Evolutionary conservation across 2,329 filamentous ascomycete species (phyloP).

Genomic region (Cytospora piceae): DNA sequence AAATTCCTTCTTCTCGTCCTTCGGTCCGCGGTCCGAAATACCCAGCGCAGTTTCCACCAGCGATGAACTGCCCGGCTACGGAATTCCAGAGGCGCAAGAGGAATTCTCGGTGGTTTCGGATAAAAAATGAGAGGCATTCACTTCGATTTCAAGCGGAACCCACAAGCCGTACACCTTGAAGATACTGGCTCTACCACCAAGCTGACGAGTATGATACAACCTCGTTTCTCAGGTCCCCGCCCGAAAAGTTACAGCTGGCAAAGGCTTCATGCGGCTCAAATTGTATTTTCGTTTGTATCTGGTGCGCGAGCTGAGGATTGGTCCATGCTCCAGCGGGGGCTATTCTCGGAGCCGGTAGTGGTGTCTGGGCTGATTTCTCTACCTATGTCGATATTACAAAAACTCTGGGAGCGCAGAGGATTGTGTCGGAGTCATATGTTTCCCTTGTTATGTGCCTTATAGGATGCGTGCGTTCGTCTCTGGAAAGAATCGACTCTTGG

Average conservation of each 20-base stretch:
- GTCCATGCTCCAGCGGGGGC: conserved; percentile 2
- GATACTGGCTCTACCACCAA: conserved; percentile 16
- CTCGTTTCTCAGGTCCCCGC: conserved; percentile 15
- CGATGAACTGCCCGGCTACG: conserved; percentile 16
- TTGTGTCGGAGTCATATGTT: conserved; percentile 24
- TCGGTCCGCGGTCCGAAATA: conserved; percentile 25
- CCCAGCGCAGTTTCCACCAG: conserved; percentile 21
- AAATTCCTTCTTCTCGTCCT: conserved; percentile 21
- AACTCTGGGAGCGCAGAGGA: conserved; percentile 24
- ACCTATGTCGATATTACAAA: conserved; percentile 26
- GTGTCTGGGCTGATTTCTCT: conserved; percentile 16
- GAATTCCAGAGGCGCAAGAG: conserved; percentile 16
- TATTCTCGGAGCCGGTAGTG: conserved; percentile 17
- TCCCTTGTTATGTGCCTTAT: conserved; percentile 30
- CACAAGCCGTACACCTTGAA: conserved; percentile 21
- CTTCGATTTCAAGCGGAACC: conserved; percentile 10
- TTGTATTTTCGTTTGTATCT: conserved; percentile 15
- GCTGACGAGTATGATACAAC: conserved; percentile 12
- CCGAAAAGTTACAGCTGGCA: conserved; percentile 25
- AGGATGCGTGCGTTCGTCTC: conserved; percentile 25
- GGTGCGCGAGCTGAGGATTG: conserved; percentile 5
- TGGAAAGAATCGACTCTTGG: conserved; percentile 29
- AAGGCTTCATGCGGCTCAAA: conserved; percentile 8
- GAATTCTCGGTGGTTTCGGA: conserved; percentile 15
- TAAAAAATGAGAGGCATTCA: conserved; percentile 18